A percentile compares a stretch with the other conserved stretches of the same genome.
Conservation (phyloP, 345 rosid species). For the Punica granatum region DNA sequence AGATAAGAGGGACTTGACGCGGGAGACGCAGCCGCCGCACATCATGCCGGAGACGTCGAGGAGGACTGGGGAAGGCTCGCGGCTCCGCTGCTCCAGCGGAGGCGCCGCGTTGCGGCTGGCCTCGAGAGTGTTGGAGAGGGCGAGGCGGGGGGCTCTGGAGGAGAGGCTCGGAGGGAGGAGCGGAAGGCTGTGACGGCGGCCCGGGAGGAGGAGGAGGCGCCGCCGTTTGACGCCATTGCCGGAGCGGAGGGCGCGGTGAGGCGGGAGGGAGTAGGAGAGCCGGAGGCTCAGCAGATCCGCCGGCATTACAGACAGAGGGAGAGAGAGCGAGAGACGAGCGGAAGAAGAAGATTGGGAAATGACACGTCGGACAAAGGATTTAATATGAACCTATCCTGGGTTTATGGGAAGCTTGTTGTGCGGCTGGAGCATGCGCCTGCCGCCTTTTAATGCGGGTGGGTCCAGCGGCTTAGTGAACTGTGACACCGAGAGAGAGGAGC, state of each 20-base stretch:
- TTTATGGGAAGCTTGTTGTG: no score
- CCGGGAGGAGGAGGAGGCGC: not conserved
- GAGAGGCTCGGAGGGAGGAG: conserved; percentile 9
- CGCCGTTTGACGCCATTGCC: not conserved
- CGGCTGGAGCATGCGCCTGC: not conserved
- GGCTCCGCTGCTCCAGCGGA: conserved; percentile 16
- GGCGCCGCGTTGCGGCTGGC: conserved; percentile 28
- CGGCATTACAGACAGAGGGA: conserved; percentile 30
- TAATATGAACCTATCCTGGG: not conserved
- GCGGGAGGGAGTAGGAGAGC: conserved; percentile 15
- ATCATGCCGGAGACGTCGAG: conserved; percentile 85
- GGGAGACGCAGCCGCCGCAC: conserved; percentile 90
- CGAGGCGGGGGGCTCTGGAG: conserved; percentile 18
- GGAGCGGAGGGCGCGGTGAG: conserved; percentile 4
- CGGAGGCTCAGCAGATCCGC: conserved; percentile 30
- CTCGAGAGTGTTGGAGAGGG: conserved; percentile 39
- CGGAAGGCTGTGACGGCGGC: not conserved
- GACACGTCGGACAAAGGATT: not conserved
- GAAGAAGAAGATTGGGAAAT: not conserved
- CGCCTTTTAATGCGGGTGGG: no score
- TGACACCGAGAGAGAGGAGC: no score
- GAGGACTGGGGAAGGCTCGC: conserved; percentile 33
- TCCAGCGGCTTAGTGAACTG: no score
- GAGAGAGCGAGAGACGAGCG: not conserved
- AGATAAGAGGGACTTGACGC: conserved; percentile 65